Percentiles rank a stretch among this genome's conserved stretches.
Conservation (phyloP, 2,329 filamentous ascomycete genomes). For the Aureobasidium mangrovei region DNA sequence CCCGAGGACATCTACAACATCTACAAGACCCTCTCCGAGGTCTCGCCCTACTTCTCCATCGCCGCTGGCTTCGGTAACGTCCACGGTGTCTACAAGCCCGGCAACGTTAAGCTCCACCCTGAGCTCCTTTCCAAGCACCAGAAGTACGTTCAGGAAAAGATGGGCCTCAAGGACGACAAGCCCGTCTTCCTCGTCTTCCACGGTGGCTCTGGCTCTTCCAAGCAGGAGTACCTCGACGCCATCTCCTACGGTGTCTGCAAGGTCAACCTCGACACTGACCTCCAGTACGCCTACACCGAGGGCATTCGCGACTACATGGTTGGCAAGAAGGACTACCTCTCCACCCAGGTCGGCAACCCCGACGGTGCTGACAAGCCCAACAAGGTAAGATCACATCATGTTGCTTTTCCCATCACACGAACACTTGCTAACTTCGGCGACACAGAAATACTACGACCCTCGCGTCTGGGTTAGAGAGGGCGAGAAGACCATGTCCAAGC, state of each 20-base stretch:
- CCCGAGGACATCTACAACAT: slow-evolving; percentile 92
- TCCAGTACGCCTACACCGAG: slow-evolving; percentile 87
- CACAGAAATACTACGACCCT: slow-evolving; percentile 49
- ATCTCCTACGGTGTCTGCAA: slow-evolving; percentile 95
- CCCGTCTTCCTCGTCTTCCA: slow-evolving; percentile 99
- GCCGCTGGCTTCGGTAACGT: slow-evolving; percentile 98
- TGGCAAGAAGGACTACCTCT: slow-evolving; percentile 91
- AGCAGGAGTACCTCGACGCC: slow-evolving; percentile 82
- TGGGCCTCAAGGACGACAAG: slow-evolving; percentile 64
- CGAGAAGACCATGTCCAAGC: slow-evolving; percentile 89
- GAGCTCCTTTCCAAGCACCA: slow-evolving; percentile 97
- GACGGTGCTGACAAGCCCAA: slow-evolving; percentile 96
- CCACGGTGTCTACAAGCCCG: slow-evolving; percentile 97
- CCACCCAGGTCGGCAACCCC: slow-evolving; percentile 83
- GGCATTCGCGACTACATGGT: slow-evolving; percentile 93
- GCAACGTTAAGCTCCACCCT: slow-evolving; percentile 94
- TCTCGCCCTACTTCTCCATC: slow-evolving; percentile 96
- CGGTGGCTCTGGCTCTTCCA: slow-evolving; percentile 85
- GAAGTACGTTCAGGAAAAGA: slow-evolving; percentile 76
- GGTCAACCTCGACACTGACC: slow-evolving; percentile 98
- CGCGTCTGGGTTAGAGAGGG: slow-evolving; percentile 94
- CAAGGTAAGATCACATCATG: slow-evolving; percentile 45
- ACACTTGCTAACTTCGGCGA: slow-evolving; percentile 10
- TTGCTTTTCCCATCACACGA: slow-evolving; percentile 21
- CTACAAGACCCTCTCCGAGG: slow-evolving; percentile 73